Percentiles rank a stretch among this genome's conserved stretches.
phyloP scores from a whole-genome alignment of 1,284 basidiomycete genomes.

The Marasmius sp. region DNA sequence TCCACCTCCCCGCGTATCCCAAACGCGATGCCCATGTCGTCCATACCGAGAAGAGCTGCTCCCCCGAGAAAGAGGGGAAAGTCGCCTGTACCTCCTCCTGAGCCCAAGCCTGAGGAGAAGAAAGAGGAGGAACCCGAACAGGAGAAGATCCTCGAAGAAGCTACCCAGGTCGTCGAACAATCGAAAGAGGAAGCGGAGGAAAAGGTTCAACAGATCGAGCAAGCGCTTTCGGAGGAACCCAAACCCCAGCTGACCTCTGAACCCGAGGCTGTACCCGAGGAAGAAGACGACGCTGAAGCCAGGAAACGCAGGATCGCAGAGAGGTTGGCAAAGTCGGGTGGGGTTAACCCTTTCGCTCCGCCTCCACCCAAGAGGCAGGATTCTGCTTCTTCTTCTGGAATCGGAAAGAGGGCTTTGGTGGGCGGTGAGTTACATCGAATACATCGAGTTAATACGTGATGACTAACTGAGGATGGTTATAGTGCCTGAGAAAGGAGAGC shows the following conservation, averaged over 20 bases:
- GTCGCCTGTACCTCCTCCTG: conserved; percentile 32
- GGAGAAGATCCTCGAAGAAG: conserved; percentile 1
- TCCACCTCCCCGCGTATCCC: conserved; percentile 34
- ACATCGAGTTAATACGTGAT: too few species aligned
- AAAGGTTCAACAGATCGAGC: conserved; percentile 1
- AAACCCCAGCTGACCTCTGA: background rate
- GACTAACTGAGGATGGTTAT: too few species aligned
- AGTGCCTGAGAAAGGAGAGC: background rate
- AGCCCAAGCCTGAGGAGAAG: conserved; percentile 7
- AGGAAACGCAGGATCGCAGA: conserved; percentile 56
- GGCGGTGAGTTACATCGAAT: conserved; percentile 4
- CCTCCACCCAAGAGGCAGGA: conserved; percentile 34
- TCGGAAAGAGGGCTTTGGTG: conserved; percentile 26
- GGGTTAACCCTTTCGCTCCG: conserved; percentile 57
- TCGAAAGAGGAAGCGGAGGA: conserved; percentile 15
- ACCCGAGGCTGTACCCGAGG: conserved; percentile 21
- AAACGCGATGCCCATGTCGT: conserved; percentile 68
- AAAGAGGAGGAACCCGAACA: conserved; percentile 8
- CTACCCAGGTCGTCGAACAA: too few species aligned
- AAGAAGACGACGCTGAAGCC: conserved; percentile 53
- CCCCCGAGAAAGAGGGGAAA: conserved; percentile 70
- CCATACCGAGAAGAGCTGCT: conserved; percentile 63
- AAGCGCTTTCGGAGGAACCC: background rate
- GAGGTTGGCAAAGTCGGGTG: conserved; percentile 63
- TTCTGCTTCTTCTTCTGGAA: conserved; percentile 4